Evolutionary conservation across 2,329 filamentous ascomycete species (phyloP).

Genomic region (Aspergillus glaucus): DNA sequence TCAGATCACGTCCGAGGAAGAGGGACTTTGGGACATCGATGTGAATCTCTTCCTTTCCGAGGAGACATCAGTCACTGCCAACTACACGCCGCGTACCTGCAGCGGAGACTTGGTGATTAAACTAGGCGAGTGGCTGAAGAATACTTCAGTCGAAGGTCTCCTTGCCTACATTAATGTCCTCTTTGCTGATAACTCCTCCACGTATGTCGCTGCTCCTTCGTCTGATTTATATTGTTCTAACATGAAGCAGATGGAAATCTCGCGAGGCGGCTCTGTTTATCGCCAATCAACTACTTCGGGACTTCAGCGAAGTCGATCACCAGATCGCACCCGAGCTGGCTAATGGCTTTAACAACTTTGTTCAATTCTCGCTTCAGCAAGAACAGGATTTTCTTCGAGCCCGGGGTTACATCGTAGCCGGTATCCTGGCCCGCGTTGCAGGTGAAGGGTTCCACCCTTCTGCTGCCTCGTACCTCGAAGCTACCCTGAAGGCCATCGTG

Average conservation of each 20-base stretch:
- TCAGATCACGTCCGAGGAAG: conserved; percentile 85
- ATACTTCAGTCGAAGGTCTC: conserved; percentile 69
- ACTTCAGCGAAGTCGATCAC: conserved; percentile 73
- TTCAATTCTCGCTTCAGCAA: conserved; percentile 66
- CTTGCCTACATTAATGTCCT: conserved; percentile 69
- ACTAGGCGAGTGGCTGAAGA: conserved; percentile 79
- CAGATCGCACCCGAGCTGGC: conserved; percentile 63
- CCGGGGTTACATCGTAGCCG: conserved; percentile 79
- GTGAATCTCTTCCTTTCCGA: conserved; percentile 93
- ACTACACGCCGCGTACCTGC: conserved; percentile 90
- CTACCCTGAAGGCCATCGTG: conserved; percentile 66
- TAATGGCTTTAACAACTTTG: conserved; percentile 70
- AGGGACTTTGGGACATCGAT: conserved; percentile 93
- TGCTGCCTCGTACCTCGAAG: conserved; percentile 43
- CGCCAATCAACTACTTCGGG: conserved; percentile 74
- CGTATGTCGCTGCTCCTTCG: conserved; percentile 21
- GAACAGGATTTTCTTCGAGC: conserved; percentile 74
- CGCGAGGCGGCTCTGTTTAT: conserved; percentile 81
- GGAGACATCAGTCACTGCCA: conserved; percentile 88
- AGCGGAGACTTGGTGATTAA: conserved; percentile 90
- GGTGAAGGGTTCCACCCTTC: conserved; percentile 46
- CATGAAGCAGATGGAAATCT: conserved; percentile 50
- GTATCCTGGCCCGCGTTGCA: conserved; percentile 66
- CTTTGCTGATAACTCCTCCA: conserved; percentile 49
- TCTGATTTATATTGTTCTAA: neutral